These are phyloP conservation scores for Panus rudis DNA, from an alignment of 768 basidiomycete genomes.

Conservation along the genomic window DNA sequence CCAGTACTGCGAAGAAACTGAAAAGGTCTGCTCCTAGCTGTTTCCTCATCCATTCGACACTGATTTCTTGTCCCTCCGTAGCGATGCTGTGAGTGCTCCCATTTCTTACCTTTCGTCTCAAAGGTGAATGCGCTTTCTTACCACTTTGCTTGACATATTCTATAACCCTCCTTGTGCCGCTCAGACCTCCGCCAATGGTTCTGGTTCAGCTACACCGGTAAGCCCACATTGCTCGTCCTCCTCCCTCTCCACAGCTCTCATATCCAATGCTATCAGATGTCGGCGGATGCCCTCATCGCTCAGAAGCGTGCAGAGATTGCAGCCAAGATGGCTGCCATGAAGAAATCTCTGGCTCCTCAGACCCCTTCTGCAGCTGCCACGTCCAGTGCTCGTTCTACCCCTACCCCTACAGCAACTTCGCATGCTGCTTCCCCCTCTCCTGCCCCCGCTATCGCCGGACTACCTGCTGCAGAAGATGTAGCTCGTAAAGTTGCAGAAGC, in stretches of 20 bases:
- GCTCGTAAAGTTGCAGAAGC: conserved; percentile 76
- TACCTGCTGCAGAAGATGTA: conserved; percentile 50
- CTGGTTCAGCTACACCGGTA: conserved; percentile 35
- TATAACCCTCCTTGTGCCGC: conserved; percentile 55
- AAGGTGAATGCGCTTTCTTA: conserved; percentile 71
- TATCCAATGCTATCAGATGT: conserved; percentile 31
- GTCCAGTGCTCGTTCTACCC: conserved; percentile 19
- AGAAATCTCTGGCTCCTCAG: conserved; percentile 26
- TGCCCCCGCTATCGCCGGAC: conserved; percentile 5
- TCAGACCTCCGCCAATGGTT: conserved; percentile 48
- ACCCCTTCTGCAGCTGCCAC: conserved; percentile 21
- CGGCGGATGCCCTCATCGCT: conserved; percentile 63
- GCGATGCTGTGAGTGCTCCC: conserved; percentile 65
- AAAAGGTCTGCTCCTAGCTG: conserved; percentile 48
- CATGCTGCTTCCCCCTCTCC: conserved; percentile 31
- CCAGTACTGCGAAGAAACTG: conserved; percentile 45
- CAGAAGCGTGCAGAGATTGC: conserved; percentile 81
- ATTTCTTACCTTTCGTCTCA: conserved; percentile 22
- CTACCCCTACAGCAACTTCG: conserved; percentile 19
- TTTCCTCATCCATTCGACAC: conserved; percentile 2
- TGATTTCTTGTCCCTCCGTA: conserved; percentile 26
- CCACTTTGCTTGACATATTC: conserved; percentile 49
- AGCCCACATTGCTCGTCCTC: conserved; percentile 19
- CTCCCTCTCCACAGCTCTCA: neutral
- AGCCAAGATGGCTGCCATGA: conserved; percentile 79